Base-by-base conservation (phyloP, 1,284 basidiomycete species). In the Sanguinoderma infundibulare region DNA sequence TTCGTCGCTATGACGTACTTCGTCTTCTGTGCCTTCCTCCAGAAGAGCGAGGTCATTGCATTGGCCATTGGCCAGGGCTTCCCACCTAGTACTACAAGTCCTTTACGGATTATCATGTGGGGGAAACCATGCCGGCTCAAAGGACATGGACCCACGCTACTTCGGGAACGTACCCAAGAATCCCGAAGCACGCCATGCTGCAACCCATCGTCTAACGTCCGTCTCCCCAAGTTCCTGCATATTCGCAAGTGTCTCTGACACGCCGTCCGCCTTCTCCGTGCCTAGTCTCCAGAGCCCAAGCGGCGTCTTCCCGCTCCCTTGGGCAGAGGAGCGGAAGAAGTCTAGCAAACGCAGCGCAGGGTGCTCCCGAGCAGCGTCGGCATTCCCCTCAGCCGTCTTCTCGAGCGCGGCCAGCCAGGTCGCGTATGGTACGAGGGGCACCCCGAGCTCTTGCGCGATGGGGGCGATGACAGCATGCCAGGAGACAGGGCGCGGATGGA, bases 261-360 rank as follows among this genome's bases (percentile, higher is more conserved):
- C 58, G 17, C 30, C 26, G 22, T 30, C 24, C n/a, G 63, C 53
- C 34, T 56, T 53, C 17, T 49, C 47, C n/a, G 57, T 62, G 3
- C 36, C 40, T n/a, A 65, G 40, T 10, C 15, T 17, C n/a, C 46
- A 49, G 20, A 51, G 53, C 7, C 60, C 63, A 9, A 65, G 35
- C 15, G 60, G 51, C 28, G 24, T 24, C 56, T 28, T 59, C 46
- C 8, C 28, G 39, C n/a, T 17, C 9, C n/a, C 9, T 24, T 20
- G n/a, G 2, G 49, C 49, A 10, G 30, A 51, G 22, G 49, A 34
- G 51, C 53, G 53, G 61, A 63, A 67, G 47, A 65, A 67, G 24
- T 63, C 61, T 12, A 67, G 39, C 9, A 67, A 51, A 28, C 59
- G 63, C 42, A 67, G 39, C 20, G 66, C 66, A 30, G 66, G 61